These are phyloP conservation scores for Leccinum boreale DNA, from an alignment of 768 basidiomycete genomes.

Conservation along the genomic window DNA sequence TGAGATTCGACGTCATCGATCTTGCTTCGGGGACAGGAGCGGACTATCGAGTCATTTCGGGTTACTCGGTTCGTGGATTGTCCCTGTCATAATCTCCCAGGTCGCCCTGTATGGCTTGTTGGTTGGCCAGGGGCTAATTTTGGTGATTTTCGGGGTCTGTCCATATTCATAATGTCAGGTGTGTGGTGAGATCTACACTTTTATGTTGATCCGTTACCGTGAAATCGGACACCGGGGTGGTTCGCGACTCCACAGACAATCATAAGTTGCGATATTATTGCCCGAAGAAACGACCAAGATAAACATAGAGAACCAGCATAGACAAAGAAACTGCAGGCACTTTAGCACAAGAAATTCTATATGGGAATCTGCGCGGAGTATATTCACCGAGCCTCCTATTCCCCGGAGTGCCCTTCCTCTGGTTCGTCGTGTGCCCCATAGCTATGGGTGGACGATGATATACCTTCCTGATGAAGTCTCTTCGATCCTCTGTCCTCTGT, in stretches of 20 bases:
- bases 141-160: slow-evolving; percentile 15
- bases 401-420: slow-evolving; percentile 30
- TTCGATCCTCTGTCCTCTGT: slow-evolving; percentile 54
- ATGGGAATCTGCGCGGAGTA: slow-evolving; percentile 21
- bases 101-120: slow-evolving; percentile 22
- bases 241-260: slow-evolving; percentile 9
- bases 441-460: slow-evolving; percentile 21
- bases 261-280: slow-evolving; percentile 19
- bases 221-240: slow-evolving; percentile 10
- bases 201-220: slow-evolving; percentile 24
- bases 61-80: slow-evolving; percentile 15
- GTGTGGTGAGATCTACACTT: slow-evolving; percentile 28
- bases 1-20: slow-evolving; percentile 14
- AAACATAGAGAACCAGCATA: slow-evolving; percentile 17
- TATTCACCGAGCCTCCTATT: slow-evolving; percentile 30
- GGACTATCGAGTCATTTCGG: slow-evolving; percentile 14
- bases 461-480: slow-evolving; percentile 53
- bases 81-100: slow-evolving; percentile 16
- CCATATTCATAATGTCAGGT: background rate
- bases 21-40: slow-evolving; percentile 15
- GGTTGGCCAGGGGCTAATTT: slow-evolving; percentile 15
- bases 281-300: slow-evolving; percentile 17
- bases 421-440: slow-evolving; percentile 30
- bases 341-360: slow-evolving; percentile 34
- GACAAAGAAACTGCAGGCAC: slow-evolving; percentile 20